phyloP scores from a whole-genome alignment of 257 asterid species.

The Solanum appendiculatum region DNA sequence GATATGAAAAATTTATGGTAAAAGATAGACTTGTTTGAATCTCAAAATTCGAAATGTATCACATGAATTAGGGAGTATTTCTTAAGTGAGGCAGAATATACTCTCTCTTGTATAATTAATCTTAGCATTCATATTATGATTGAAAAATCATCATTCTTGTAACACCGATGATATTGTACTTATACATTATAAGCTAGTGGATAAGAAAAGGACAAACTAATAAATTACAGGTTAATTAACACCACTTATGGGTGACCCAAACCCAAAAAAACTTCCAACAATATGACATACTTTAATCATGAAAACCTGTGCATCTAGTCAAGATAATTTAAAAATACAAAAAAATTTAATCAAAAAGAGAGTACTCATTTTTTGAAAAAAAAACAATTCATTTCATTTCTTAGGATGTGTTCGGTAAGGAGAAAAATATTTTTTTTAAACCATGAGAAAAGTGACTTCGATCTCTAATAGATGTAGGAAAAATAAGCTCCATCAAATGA shows the following conservation, averaged over 20 bases:
- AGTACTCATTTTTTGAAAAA: neutral
- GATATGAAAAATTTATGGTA: no score
- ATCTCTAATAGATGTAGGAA: no score
- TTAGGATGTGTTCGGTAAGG: neutral
- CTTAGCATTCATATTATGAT: neutral
- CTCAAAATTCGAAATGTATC: rapidly evolving
- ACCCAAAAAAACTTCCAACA: neutral
- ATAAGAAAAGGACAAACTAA: neutral
- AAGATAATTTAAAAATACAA: no score
- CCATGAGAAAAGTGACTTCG: no score
- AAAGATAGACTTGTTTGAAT: no score
- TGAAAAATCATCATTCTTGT: neutral
- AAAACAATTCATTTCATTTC: no score
- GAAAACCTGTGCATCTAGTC: no score
- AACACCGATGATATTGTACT: neutral
- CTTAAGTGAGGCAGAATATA: no score
- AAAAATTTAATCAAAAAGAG: no score
- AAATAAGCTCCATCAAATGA: no score
- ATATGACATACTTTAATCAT: neutral
- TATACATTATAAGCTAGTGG: neutral
- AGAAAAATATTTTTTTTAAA: no score
- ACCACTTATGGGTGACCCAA: neutral
- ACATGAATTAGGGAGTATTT: no score
- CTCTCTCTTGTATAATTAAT: neutral
- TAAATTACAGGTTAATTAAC: neutral